These are phyloP conservation scores for Blastobotrys apis DNA, from an alignment of 1,139 yeast genomes.

Conservation along the genomic window DNA sequence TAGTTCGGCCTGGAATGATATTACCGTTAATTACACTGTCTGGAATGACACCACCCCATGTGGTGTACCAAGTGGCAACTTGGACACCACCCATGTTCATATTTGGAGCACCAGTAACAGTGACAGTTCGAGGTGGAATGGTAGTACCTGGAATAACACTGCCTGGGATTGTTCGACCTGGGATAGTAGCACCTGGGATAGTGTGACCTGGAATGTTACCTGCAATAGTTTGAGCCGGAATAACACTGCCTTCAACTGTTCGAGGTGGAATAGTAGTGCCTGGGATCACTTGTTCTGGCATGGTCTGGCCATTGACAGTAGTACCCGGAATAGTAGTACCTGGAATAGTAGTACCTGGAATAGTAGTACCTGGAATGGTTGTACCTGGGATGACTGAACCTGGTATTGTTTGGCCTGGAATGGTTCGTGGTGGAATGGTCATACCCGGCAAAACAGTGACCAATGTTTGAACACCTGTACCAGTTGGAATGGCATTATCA, in stretches of 20 bases:
- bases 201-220: neutral
- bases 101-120: neutral
- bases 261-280: slow-evolving; percentile 20
- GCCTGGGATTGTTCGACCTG: slow-evolving; percentile 18
- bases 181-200: slow-evolving; percentile 18
- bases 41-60: slow-evolving; percentile 20
- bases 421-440: slow-evolving; percentile 14
- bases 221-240: slow-evolving; percentile 18
- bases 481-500: slow-evolving; percentile 17
- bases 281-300: slow-evolving; percentile 17
- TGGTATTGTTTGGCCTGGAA: neutral
- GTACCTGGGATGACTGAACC: slow-evolving; percentile 13
- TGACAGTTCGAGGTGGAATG: slow-evolving; percentile 5
- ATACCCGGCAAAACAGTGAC: slow-evolving; percentile 17
- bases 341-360: slow-evolving; percentile 9
- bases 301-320: slow-evolving; percentile 14
- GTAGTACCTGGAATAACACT: slow-evolving; percentile 20
- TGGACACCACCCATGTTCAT: too few relatives aligned
- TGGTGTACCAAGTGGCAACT: too few relatives aligned
- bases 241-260: slow-evolving; percentile 16
- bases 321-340: slow-evolving; percentile 15
- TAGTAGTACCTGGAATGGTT: slow-evolving; percentile 19
- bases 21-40: slow-evolving; percentile 15
- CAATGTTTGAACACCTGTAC: slow-evolving; percentile 8
- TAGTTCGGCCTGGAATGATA: slow-evolving; percentile 3